Conservation (phyloP, 164 flowering plant genomes). For the Malania oleifera region DNA sequence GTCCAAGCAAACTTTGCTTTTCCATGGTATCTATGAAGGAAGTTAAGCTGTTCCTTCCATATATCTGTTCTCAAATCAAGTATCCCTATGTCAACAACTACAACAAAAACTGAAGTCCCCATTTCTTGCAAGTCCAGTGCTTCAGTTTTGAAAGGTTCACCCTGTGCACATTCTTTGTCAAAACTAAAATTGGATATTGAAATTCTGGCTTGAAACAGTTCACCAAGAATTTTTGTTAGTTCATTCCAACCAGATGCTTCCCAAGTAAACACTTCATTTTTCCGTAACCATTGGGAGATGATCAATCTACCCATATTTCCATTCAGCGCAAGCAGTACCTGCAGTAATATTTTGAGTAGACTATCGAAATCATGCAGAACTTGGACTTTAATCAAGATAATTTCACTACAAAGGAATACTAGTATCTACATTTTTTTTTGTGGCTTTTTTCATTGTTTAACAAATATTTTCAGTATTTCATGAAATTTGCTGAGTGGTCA, state of each 20-base stretch:
- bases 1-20: slow-evolving; percentile 82
- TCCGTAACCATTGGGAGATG: slow-evolving; percentile 64
- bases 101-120: slow-evolving; percentile 29
- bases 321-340: slow-evolving; percentile 78
- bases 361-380: neutral
- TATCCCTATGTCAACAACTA: slow-evolving; percentile 68
- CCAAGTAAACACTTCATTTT: slow-evolving; percentile 44
- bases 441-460: neutral
- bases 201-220: slow-evolving; percentile 32
- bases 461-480: no score
- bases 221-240: slow-evolving; percentile 60
- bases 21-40: slow-evolving; percentile 51
- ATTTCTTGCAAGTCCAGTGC: slow-evolving; percentile 20
- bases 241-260: slow-evolving; percentile 94
- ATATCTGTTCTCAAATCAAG: slow-evolving; percentile 76
- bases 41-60: slow-evolving; percentile 88
- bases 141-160: slow-evolving; percentile 27
- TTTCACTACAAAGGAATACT: neutral
- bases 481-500: no score
- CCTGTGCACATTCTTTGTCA: slow-evolving; percentile 20
- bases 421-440: neutral
- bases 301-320: slow-evolving; percentile 55
- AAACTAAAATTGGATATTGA: slow-evolving; percentile 16
- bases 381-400: neutral
- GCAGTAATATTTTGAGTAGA: slow-evolving; percentile 13